phyloP scores from a whole-genome alignment of 2,329 filamentous ascomycete genomes.

The Pseudocercospora vitis region DNA sequence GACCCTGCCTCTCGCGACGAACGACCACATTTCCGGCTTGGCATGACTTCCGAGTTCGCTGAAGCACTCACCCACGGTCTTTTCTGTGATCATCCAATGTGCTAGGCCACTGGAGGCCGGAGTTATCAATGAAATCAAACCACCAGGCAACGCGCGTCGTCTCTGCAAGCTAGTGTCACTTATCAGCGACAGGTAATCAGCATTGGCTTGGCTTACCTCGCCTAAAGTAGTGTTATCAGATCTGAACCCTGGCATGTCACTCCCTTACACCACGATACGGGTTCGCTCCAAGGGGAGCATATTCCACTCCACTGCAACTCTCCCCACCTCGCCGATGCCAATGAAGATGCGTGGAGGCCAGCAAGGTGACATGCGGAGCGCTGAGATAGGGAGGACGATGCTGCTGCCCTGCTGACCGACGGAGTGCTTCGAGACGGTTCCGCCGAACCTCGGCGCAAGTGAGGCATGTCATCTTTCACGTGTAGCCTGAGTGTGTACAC shows the following conservation, averaged over 20 bases:
- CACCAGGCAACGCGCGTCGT: neutral
- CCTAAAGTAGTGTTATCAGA: neutral
- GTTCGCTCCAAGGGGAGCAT: neutral
- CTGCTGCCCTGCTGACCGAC: neutral
- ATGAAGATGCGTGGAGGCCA: neutral
- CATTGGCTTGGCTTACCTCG: neutral
- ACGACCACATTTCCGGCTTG: neutral
- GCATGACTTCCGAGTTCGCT: neutral
- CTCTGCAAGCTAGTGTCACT: neutral
- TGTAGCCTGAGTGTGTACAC: no score
- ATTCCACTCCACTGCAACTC: neutral
- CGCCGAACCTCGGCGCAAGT: neutral
- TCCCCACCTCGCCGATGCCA: constrained; percentile 1
- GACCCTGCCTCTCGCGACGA: neutral
- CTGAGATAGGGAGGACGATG: neutral
- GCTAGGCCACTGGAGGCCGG: no score
- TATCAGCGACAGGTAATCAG: neutral
- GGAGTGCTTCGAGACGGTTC: neutral
- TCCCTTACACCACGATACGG: neutral
- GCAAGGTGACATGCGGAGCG: neutral
- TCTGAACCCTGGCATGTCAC: neutral
- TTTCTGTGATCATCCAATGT: no score
- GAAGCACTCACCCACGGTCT: neutral
- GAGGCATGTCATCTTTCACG: neutral
- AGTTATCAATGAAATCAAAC: no score